These are phyloP conservation scores for Penicillium samsonianum DNA, from an alignment of 495 filamentous ascomycete species.

Conservation along the genomic window DNA sequence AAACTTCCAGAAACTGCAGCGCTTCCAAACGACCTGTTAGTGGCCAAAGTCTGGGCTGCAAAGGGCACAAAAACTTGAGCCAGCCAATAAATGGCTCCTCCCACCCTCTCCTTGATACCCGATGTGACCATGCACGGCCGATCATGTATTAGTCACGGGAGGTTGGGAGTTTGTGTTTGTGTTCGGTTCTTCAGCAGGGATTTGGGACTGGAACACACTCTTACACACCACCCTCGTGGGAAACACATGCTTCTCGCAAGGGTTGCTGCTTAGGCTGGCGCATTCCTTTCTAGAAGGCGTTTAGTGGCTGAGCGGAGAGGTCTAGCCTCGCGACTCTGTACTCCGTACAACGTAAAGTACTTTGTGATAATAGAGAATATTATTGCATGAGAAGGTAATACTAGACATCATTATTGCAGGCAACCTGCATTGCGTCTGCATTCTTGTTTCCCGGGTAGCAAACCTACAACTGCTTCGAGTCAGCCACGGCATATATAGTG, in stretches of 20 bases:
- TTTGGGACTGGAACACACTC: not conserved
- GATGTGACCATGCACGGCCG: conserved; percentile 24
- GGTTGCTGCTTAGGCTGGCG: not conserved
- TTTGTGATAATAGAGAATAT: not conserved
- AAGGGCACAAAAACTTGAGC: conserved; percentile 4
- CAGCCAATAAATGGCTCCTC: conserved; percentile 7
- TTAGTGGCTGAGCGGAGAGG: conserved; percentile 4
- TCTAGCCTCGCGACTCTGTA: not conserved
- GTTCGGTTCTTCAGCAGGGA: conserved; percentile 8
- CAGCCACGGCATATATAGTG: not conserved
- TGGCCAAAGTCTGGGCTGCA: conserved; percentile 8
- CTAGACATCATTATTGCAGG: conserved; percentile 12
- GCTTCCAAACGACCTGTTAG: conserved; percentile 19
- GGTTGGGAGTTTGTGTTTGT: not conserved
- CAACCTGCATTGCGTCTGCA: conserved; percentile 15
- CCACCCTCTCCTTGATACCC: conserved; percentile 7
- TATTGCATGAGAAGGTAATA: conserved; percentile 7
- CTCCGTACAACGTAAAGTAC: not conserved
- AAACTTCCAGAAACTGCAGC: conserved; percentile 8
- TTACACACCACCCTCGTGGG: conserved; percentile 1
- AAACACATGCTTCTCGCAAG: conserved; percentile 2
- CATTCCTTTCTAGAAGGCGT: conserved; percentile 8
- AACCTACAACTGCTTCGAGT: not conserved
- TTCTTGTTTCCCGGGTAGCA: conserved; percentile 1
- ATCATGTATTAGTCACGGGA: conserved; percentile 14